These are phyloP conservation scores for Fusarium mexicanum DNA, from an alignment of 2,329 filamentous ascomycete species.

Conservation along the genomic window DNA sequence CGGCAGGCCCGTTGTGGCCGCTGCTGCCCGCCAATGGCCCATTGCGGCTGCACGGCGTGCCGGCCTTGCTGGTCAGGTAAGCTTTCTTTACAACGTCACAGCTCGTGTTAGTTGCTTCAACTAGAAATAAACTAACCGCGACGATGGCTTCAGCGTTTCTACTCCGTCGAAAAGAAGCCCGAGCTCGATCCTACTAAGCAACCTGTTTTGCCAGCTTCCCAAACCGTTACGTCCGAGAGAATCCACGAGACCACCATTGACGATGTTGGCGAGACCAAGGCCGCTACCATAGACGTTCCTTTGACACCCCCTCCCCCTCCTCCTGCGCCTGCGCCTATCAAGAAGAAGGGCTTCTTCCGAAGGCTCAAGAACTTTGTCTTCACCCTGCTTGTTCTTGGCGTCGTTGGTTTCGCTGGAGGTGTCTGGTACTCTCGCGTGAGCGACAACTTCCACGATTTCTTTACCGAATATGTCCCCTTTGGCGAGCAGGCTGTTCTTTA, in stretches of 20 bases:
- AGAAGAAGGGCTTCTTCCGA: slow-evolving; percentile 73
- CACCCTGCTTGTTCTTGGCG: slow-evolving; percentile 79
- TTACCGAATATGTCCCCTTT: slow-evolving; percentile 95
- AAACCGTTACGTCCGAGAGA: slow-evolving; percentile 61
- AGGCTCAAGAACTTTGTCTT: slow-evolving; percentile 81
- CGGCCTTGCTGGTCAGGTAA: slow-evolving; percentile 45
- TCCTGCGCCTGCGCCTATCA: slow-evolving; percentile 49
- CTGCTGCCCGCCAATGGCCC: slow-evolving; percentile 69
- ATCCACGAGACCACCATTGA: slow-evolving; percentile 52
- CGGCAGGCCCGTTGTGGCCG: slow-evolving; percentile 62
- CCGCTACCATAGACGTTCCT: slow-evolving; percentile 50
- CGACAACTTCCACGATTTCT: slow-evolving; percentile 99
- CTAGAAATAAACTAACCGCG: slow-evolving; percentile 45
- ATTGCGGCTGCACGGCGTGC: slow-evolving; percentile 49
- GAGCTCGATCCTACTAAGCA: slow-evolving; percentile 60
- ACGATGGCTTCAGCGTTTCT: slow-evolving; percentile 60
- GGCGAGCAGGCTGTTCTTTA: slow-evolving; percentile 95
- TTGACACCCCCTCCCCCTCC: slow-evolving; percentile 45
- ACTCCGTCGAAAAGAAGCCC: slow-evolving; percentile 64
- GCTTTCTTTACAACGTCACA: slow-evolving; percentile 50
- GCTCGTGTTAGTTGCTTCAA: slow-evolving; percentile 19
- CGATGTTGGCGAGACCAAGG: slow-evolving; percentile 51
- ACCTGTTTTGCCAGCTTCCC: slow-evolving; percentile 62
- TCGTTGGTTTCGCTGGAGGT: slow-evolving; percentile 84
- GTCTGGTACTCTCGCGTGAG: slow-evolving; percentile 93